A percentile compares a stretch with the other conserved stretches of the same genome.
These are phyloP conservation scores for Ceratocystis eucalypticola DNA, from an alignment of 2,329 filamentous ascomycete genomes.

Conservation along the genomic window DNA sequence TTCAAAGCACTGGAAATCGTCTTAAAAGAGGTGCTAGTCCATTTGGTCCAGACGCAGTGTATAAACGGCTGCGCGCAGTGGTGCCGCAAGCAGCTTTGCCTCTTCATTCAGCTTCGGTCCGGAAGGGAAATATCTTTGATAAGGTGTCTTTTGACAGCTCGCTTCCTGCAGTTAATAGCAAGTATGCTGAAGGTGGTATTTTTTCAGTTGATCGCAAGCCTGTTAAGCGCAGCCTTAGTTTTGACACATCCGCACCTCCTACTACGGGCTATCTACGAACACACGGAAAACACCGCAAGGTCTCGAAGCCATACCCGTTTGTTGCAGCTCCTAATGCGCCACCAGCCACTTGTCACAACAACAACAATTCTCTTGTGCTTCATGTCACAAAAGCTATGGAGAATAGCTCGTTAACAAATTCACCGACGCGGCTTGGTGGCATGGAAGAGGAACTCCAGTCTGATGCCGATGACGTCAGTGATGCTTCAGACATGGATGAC, in stretches of 20 bases:
- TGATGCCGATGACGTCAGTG: slow-evolving; percentile 37
- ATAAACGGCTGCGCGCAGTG: slow-evolving; percentile 42
- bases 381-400: slow-evolving; percentile 28
- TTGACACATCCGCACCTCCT: slow-evolving; percentile 28
- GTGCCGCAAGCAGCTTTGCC: slow-evolving; percentile 24
- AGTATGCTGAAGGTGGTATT: slow-evolving; percentile 43
- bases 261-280: slow-evolving; percentile 37
- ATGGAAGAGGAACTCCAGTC: slow-evolving; percentile 25
- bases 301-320: slow-evolving; percentile 13
- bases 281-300: slow-evolving; percentile 30
- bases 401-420: slow-evolving; percentile 27
- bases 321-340: not conserved
- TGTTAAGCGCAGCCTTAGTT: slow-evolving; percentile 24
- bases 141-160: slow-evolving; percentile 41
- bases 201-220: slow-evolving; percentile 35
- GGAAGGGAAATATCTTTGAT: slow-evolving; percentile 38
- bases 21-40: slow-evolving; percentile 42
- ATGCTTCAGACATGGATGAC: slow-evolving; percentile 43
- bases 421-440: slow-evolving; percentile 29
- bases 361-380: slow-evolving; percentile 26
- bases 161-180: slow-evolving; percentile 42
- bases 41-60: slow-evolving; percentile 45
- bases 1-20: slow-evolving; percentile 3
- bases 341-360: not conserved
- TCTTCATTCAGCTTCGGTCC: slow-evolving; percentile 20